A percentile compares a stretch with the other conserved stretches of the same genome.
phyloP scores from a whole-genome alignment of 257 asterid species.

The Echites panduratus region DNA sequence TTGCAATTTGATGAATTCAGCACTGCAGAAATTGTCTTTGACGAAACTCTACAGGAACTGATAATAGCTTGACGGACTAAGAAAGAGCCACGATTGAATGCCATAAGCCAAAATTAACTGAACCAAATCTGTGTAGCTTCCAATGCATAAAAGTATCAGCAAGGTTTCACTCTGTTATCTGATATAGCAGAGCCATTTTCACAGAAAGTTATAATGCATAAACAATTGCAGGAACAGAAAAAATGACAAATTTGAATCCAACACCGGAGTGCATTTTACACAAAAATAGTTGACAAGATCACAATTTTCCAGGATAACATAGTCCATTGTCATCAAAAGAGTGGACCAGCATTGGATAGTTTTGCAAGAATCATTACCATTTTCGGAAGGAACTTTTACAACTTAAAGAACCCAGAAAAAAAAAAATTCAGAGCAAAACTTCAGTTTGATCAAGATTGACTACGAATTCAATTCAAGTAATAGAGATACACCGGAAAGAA shows the following conservation, averaged over 20 bases:
- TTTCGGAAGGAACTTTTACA: background rate
- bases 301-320: background rate
- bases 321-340: background rate
- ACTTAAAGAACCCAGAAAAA: background rate
- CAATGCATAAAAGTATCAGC: background rate
- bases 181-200: background rate
- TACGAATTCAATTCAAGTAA: background rate
- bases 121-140: background rate
- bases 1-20: background rate
- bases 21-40: conserved; percentile 10
- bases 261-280: background rate
- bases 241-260: background rate
- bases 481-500: background rate
- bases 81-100: conserved; percentile 40
- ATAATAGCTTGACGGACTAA: conserved; percentile 38
- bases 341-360: background rate
- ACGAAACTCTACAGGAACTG: conserved; percentile 13
- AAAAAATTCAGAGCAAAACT: background rate
- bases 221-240: background rate
- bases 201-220: background rate
- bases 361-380: background rate
- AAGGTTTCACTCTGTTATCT: background rate
- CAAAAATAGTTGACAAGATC: background rate
- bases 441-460: background rate
- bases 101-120: conserved; percentile 28